Evolutionary conservation across 768 basidiomycete genomes (phyloP), one percentile per base, ranked within the genome.

Genomic region (Mycena pura): DNA sequence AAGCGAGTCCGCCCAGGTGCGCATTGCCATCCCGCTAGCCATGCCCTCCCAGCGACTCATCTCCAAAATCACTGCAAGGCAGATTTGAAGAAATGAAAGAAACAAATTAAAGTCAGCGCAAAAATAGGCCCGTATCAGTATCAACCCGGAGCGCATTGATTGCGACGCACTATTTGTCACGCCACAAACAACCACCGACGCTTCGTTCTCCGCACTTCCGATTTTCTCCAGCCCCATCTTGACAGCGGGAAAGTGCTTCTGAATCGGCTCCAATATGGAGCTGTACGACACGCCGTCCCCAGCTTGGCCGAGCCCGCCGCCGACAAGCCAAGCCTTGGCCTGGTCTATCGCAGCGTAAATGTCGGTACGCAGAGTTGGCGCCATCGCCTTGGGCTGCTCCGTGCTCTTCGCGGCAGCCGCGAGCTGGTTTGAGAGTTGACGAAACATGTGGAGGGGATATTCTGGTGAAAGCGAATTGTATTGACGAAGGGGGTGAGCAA

Each of bases 21-120:
- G 77, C 78, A 84, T 82, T 38, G 84, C 79, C 82, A 84, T 83
- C 27, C 76, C 83, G 6, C 82, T 81, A 4, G 83, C 80, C 82
- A 84, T 83, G 8, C 80, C 79, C 55, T 84, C 82, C 83, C 82
- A 84, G 69, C 77, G 80, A 69, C 82, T 84, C 73, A 84, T 78
- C 69, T 84, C 82, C 62, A 85, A 68, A 21, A 82, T 73, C 82
- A 83, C 80, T 62, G 6, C 6, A 1, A 21, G 22, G 14, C n/a
- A n/a, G n/a, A n/a, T n/a, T n/a, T n/a, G n/a, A n/a, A n/a, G n/a
- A n/a, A n/a, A n/a, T n/a, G n/a, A n/a, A n/a, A n/a, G n/a, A n/a
- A n/a, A n/a, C n/a, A n/a, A n/a, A n/a, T n/a, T n/a, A n/a, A n/a
- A n/a, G n/a, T n/a, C n/a, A n/a, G n/a, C n/a, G n/a, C 43, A 51